phyloP scores from a whole-genome alignment of 306 rosid genomes.

The Ormosia semicastrata region DNA sequence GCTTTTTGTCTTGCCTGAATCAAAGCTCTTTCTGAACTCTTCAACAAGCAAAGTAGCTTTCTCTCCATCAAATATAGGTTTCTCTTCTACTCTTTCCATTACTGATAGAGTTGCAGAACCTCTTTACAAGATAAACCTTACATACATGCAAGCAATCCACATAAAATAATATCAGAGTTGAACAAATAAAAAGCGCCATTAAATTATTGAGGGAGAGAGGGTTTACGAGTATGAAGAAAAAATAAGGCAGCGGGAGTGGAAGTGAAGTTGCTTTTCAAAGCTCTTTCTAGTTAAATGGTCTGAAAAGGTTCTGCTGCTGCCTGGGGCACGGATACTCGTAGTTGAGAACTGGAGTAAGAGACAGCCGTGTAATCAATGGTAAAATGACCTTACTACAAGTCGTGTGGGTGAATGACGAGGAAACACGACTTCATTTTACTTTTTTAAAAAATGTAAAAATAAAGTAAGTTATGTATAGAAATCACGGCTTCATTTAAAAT shows the following conservation, averaged over 20 bases:
- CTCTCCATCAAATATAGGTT: slow-evolving; percentile 41
- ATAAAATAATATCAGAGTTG: not conserved
- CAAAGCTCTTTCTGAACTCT: slow-evolving; percentile 55
- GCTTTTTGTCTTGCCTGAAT: slow-evolving; percentile 67
- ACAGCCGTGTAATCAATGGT: not conserved
- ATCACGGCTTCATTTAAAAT: no score
- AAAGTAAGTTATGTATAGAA: no score
- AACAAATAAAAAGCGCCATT: not conserved
- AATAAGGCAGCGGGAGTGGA: not conserved
- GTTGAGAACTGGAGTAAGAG: not conserved
- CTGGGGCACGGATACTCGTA: not conserved
- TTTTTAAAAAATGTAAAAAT: no score
- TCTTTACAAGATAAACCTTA: slow-evolving; percentile 4
- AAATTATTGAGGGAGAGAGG: not conserved
- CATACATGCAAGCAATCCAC: not conserved
- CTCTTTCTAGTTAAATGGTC: slow-evolving; percentile 5
- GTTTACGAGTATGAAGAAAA: slow-evolving; percentile 12
- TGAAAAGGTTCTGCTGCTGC: not conserved
- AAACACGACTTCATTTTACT: no score
- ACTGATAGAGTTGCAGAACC: slow-evolving; percentile 53
- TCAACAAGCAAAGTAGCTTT: slow-evolving; percentile 43
- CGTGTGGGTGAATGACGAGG: no score
- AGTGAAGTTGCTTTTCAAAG: slow-evolving; percentile 5
- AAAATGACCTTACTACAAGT: no score
- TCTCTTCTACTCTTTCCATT: slow-evolving; percentile 39